Base-by-base conservation (phyloP, 1,284 basidiomycete species). In the Thecaphora thlaspeos region DNA sequence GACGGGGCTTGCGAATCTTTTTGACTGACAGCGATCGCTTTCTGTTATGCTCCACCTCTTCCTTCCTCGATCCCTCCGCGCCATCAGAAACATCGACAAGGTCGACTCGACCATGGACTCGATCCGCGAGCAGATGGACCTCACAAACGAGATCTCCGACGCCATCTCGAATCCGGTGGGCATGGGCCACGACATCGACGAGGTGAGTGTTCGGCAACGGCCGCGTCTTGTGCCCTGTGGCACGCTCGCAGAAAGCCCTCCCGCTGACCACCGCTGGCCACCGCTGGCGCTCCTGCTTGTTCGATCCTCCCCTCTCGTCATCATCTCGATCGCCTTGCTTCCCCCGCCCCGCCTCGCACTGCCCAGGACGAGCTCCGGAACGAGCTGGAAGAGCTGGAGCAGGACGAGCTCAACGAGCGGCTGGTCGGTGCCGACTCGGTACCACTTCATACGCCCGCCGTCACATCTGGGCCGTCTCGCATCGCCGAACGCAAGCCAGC, bases 111-210 rank as follows among this genome's bases (percentile, higher is more conserved):
- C 88, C 18, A 97, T 99, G 91, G 84, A 88, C 64, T 83, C 84
- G 53, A 90, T 98, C 70, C 84, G 88, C 52, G 93, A 95, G 73
- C 92, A 97, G 80, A 88, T 91, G 80, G 90, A 93, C 53, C 82
- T 96, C 58, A 92, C 92, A 51, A 89, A 89, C 79, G 95, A 99
- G 81, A 91, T 99, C 60, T 90, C 90, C 50, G 88, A 92, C n/a
- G 86, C 89, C 51, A 93, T 98, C 75, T 90, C 91, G 38, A 87
- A 87, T 76, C 89, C 89, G 22, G 80, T 85, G 38, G 84, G 85
- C 57, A 83, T 84, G 70, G 86, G 85, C 46, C 77, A 83, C 59
- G 83, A 86, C 24, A 51, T 75, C 40, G 90, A 91, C 80, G 89
- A 92, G 74, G 90, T 88, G 72, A 66, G 80, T 77, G n/a, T 12